Conservation (phyloP, 805 yeast species). For the Kurtzmaniella fragi region DNA sequence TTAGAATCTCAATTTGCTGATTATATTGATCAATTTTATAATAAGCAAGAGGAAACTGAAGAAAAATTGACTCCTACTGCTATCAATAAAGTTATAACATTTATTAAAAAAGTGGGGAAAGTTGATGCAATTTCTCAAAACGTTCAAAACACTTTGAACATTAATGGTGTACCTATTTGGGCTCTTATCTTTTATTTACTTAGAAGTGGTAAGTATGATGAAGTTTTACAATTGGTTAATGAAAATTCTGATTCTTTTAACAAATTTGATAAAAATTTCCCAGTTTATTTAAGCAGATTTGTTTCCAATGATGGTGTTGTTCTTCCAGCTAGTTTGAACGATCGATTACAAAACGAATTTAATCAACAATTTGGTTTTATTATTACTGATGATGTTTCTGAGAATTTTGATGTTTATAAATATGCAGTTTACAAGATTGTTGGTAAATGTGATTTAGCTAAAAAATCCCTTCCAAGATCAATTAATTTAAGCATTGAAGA, state of each 20-base stretch:
- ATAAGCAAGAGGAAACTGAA: conserved; percentile 43
- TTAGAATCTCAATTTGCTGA: conserved; percentile 76
- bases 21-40: conserved; percentile 62
- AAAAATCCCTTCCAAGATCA: conserved; percentile 60
- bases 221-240: conserved; percentile 66
- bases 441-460: conserved; percentile 80
- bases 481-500: conserved; percentile 82
- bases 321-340: conserved; percentile 64
- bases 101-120: conserved; percentile 36
- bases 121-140: conserved; percentile 17
- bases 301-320: conserved; percentile 43
- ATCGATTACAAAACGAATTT: conserved; percentile 73
- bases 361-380: conserved; percentile 71
- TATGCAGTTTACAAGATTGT: conserved; percentile 85
- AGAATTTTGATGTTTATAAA: conserved; percentile 75
- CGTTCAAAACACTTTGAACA: conserved; percentile 32
- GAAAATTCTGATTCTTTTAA: conserved; percentile 68
- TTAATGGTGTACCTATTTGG: conserved; percentile 93
- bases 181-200: conserved; percentile 79
- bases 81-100: conserved; percentile 63
- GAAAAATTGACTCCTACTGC: conserved; percentile 53
- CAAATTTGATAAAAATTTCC: conserved; percentile 81
- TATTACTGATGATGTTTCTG: conserved; percentile 32
- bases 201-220: conserved; percentile 77
- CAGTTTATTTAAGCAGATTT: conserved; percentile 70